These are phyloP conservation scores for Skeletonema potamos DNA, from an alignment of 108 stramenopile species.

Conservation along the genomic window DNA sequence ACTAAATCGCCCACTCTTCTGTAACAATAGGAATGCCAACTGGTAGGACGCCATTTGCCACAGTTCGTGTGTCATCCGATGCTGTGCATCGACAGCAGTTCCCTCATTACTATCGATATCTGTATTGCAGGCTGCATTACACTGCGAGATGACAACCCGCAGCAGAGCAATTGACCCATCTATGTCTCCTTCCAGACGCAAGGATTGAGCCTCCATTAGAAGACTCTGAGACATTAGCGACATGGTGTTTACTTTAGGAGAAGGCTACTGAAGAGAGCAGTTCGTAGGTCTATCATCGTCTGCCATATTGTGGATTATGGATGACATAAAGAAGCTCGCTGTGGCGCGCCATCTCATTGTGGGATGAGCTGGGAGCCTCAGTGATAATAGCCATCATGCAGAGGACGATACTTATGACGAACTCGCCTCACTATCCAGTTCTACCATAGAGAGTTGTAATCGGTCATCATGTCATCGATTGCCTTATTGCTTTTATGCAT, in stretches of 20 bases:
- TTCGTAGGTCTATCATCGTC: no score
- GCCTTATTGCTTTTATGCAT: neutral
- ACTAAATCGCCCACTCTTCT: slow-evolving; percentile 21
- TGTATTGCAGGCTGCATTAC: no score
- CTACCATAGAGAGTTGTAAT: no score
- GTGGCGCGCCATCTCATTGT: no score
- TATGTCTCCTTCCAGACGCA: slow-evolving; percentile 32
- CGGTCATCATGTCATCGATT: neutral
- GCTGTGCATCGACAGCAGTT: neutral
- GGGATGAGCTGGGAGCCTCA: no score
- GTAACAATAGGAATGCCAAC: slow-evolving; percentile 30
- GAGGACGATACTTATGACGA: no score
- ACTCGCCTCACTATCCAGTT: no score
- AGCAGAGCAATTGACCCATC: slow-evolving; percentile 31
- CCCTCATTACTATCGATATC: slow-evolving; percentile 5
- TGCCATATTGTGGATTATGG: no score
- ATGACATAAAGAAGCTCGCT: no score
- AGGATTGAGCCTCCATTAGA: slow-evolving; percentile 29
- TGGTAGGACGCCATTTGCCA: slow-evolving; percentile 28
- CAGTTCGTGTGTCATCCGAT: slow-evolving; percentile 2
- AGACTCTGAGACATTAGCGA: slow-evolving; percentile 44
- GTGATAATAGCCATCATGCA: no score
- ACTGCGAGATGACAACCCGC: slow-evolving; percentile 31
- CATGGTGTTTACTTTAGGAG: slow-evolving; percentile 11
- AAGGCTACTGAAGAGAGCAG: neutral